phyloP scores from a whole-genome alignment of 202 grass and related monocot species.

The Hordeum pubiflorum region DNA sequence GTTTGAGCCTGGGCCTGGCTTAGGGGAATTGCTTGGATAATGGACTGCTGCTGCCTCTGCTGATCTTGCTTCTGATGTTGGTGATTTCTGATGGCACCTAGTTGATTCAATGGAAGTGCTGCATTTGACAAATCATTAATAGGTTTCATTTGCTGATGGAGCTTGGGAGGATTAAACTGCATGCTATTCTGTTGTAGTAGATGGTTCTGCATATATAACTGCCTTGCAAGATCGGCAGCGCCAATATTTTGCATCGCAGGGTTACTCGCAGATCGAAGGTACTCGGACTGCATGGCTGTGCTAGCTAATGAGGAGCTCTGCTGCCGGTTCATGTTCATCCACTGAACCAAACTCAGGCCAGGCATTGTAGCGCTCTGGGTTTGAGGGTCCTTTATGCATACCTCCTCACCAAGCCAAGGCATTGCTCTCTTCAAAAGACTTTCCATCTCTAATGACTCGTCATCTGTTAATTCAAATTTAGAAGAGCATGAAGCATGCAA shows the following conservation, averaged over 20 bases:
- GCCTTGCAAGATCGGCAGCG: constrained; percentile 60
- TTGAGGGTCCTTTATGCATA: constrained; percentile 81
- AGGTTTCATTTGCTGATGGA: constrained; percentile 64
- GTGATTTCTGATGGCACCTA: constrained; percentile 35
- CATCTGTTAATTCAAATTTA: constrained; percentile 50
- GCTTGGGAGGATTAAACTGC: constrained; percentile 60
- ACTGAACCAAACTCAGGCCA: constrained; percentile 87
- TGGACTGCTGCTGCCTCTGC: constrained; percentile 50
- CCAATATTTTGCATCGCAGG: constrained; percentile 80
- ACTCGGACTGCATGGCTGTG: constrained; percentile 56
- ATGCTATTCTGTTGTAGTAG: constrained; percentile 69
- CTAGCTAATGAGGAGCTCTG: constrained; percentile 58
- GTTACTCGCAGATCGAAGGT: constrained; percentile 57
- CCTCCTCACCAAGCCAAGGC: constrained; percentile 97
- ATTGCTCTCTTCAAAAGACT: constrained; percentile 88
- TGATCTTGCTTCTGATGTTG: constrained; percentile 72
- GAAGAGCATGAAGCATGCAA: constrained; percentile 13
- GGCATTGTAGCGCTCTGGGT: constrained; percentile 73
- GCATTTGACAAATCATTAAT: constrained; percentile 50
- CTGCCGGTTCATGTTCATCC: constrained; percentile 99
- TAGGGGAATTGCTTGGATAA: constrained; percentile 51
- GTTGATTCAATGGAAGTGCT: constrained; percentile 46
- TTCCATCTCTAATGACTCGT: constrained; percentile 86
- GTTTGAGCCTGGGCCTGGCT: constrained; percentile 68
- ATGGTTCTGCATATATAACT: constrained; percentile 74